Evolutionary conservation across 2,329 filamentous ascomycete genomes (phyloP).

Genomic region (Scedosporium minutisporum): DNA sequence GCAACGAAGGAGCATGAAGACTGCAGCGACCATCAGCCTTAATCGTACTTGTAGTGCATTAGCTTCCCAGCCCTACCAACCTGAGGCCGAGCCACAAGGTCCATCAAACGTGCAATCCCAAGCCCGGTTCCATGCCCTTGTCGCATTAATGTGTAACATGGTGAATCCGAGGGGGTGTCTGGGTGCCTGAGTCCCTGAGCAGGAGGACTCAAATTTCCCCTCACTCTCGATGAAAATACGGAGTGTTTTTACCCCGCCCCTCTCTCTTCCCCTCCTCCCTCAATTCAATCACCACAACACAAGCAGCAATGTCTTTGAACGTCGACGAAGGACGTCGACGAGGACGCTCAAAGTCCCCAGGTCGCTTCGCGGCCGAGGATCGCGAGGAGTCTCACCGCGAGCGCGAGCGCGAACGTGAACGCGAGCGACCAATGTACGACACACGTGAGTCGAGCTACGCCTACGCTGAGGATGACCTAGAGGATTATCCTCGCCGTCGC

Average conservation of each 20-base stretch:
- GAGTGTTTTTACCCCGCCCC: not conserved
- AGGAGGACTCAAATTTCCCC: not conserved
- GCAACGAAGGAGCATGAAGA: not conserved
- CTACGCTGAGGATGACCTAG: conserved; percentile 32
- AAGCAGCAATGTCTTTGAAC: conserved; percentile 37
- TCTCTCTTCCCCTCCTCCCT: not conserved
- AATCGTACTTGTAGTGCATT: not conserved
- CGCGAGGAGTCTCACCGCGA: conserved; percentile 17
- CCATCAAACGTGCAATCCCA: not conserved
- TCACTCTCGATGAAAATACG: not conserved
- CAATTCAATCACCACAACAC: not conserved
- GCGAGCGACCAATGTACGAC: conserved; percentile 22
- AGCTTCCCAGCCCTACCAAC: not conserved
- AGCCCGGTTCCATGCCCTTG: not conserved
- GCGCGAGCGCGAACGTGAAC: conserved; percentile 17
- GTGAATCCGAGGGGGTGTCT: not conserved
- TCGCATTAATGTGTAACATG: not conserved
- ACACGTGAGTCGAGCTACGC: conserved; percentile 31
- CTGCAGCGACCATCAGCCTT: not conserved
- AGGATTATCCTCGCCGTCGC: conserved; percentile 15
- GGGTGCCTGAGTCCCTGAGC: not conserved
- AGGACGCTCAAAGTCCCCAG: conserved; percentile 37
- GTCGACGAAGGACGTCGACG: conserved; percentile 34
- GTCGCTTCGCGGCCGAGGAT: conserved; percentile 19
- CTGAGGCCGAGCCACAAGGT: not conserved